Percentiles rank a stretch among this genome's conserved stretches.
phyloP scores from a whole-genome alignment of 805 yeast species.

The Myxozyma melibiosi region DNA sequence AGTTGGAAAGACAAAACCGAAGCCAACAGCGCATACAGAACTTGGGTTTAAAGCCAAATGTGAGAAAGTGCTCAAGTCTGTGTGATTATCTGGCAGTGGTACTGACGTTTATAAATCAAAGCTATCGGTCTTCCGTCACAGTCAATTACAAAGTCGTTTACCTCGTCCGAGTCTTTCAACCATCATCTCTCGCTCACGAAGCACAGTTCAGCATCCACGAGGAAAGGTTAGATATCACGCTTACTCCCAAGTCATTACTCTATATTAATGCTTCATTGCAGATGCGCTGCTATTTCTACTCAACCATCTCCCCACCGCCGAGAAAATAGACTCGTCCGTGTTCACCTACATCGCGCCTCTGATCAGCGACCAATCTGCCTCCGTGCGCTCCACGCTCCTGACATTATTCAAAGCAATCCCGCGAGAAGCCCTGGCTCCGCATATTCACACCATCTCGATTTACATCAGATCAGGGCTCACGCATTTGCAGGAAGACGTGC shows the following conservation, averaged over 20 bases:
- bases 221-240: conserved; percentile 52
- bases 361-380: conserved; percentile 63
- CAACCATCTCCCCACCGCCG: conserved; percentile 18
- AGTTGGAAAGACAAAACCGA: conserved; percentile 81
- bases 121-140: conserved; percentile 48
- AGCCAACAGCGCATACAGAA: conserved; percentile 76
- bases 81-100: not conserved
- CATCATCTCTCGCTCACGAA: conserved; percentile 69
- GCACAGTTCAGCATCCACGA: conserved; percentile 70
- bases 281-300: conserved; percentile 58
- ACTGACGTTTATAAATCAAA: conserved; percentile 32
- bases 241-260: no score
- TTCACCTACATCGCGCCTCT: conserved; percentile 62
- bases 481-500: conserved; percentile 74
- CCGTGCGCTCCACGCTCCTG: conserved; percentile 64
- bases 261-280: not conserved
- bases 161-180: conserved; percentile 40
- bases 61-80: not conserved
- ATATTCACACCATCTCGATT: conserved; percentile 49
- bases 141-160: conserved; percentile 37
- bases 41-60: conserved; percentile 76
- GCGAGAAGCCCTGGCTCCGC: conserved; percentile 39
- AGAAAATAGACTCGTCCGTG: conserved; percentile 48
- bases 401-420: conserved; percentile 43
- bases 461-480: conserved; percentile 92